Evolutionary conservation across 495 filamentous ascomycete species (phyloP), one percentile per base, ranked within the genome.

Genomic region (Delitschia confertaspora): DNA sequence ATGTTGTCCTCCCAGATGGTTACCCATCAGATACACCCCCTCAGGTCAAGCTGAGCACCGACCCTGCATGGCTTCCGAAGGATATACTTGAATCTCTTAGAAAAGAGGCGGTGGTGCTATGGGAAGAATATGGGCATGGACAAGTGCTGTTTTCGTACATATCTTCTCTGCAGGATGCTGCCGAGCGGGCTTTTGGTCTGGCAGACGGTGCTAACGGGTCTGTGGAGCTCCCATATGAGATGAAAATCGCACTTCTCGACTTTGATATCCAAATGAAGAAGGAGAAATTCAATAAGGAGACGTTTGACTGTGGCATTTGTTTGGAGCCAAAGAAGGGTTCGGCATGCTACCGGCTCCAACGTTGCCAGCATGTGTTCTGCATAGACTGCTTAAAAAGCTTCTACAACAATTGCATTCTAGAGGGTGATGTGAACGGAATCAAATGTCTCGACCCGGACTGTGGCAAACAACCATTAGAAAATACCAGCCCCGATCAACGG

Each of bases 341-440:
- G 0, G 74, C 69, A 18, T 96, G 91, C 61, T 81, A 95, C 63
- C 73, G 73, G 3, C 71, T 95, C 59, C 58, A 79, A 14, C 74
- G 76, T 23, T 98, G 91, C 60, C 78, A 74, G 0, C 91, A 98
- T 56, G 87, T 98, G 21, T 98, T 96, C 55, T 98, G 91, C 59
- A 64, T 81, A 25, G 49, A 70, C 3, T 98, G 91, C 53, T 65
- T 98, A 14, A 81, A 85, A 51, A 85, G 88, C 52, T 95, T 85
- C 50, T 98, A 91, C 68, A 87, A 82, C 52, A 78, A 71, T 34
- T 83, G 83, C 53, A 95, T 98, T 55, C 73, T 71, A 0, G 83
- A 94, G 59, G 91, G 91, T 2, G 79, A 93, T 52, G 68, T 98
- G 3, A 69, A 74, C 21, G 69, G 71, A 20, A 78, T 98, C 34